Conservation (phyloP, 768 basidiomycete genomes). For the Tylopilus vinaceipallidus region DNA sequence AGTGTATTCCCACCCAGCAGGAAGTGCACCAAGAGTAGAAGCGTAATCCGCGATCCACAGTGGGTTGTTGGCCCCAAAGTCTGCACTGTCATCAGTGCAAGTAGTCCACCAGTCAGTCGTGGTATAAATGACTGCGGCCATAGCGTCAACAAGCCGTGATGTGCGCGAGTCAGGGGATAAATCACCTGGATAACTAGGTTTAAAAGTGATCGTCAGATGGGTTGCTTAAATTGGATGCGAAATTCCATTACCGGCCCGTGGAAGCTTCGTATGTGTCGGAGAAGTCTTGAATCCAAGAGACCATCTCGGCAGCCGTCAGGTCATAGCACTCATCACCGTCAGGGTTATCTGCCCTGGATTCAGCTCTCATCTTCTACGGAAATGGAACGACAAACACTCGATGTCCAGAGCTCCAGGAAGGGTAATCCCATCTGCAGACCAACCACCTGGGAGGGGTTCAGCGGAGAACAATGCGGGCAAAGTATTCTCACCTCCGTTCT, state of each 20-base stretch:
- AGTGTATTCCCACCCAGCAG: constrained; percentile 54
- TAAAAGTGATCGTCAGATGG: neutral
- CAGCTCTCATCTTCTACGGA: neutral
- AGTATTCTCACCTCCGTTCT: constrained; percentile 44
- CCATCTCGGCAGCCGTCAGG: constrained; percentile 51
- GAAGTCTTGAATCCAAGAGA: constrained; percentile 62
- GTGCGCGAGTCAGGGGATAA: neutral
- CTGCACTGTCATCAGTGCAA: constrained; percentile 59
- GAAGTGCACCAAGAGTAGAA: constrained; percentile 49
- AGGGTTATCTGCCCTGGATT: constrained; percentile 43
- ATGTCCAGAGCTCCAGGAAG: constrained; percentile 66
- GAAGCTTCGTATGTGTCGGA: constrained; percentile 53
- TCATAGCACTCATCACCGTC: constrained; percentile 54
- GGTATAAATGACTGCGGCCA: constrained; percentile 51
- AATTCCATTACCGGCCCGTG: constrained; percentile 42
- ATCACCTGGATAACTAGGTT: constrained; percentile 41
- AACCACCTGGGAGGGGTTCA: constrained; percentile 39
- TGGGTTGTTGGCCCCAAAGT: constrained; percentile 50
- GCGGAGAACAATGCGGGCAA: neutral
- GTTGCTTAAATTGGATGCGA: neutral
- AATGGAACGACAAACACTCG: constrained; percentile 42
- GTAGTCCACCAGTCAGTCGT: constrained; percentile 67
- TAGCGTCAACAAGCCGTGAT: neutral
- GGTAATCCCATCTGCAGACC: constrained; percentile 55
- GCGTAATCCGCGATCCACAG: constrained; percentile 61